Evolutionary conservation across 192 early-diverging fungal species (phyloP).

Genomic region (Coemansia sp.): DNA sequence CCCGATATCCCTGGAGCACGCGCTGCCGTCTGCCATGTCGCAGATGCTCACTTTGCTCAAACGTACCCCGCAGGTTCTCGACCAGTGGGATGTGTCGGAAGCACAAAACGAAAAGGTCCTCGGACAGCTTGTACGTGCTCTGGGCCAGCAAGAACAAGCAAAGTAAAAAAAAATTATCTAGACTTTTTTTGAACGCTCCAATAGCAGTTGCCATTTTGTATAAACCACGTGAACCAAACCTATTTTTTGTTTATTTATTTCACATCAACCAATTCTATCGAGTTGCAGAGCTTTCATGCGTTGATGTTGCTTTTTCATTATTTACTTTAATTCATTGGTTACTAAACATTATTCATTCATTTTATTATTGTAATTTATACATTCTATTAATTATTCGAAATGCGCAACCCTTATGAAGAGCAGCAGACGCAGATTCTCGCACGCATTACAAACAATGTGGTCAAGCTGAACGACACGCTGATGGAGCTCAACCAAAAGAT

Average conservation of each 20-base stretch:
- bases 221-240: no score
- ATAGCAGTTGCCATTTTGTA: no score
- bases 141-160: conserved; percentile 26
- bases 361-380: not conserved
- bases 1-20: conserved; percentile 36
- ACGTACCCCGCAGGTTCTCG: conserved; percentile 30
- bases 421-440: conserved; percentile 51
- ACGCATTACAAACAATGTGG: conserved; percentile 50
- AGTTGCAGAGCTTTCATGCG: no score
- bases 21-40: conserved; percentile 35
- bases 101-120: conserved; percentile 40
- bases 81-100: conserved; percentile 43
- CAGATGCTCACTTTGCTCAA: conserved; percentile 44
- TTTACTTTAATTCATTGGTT: no score
- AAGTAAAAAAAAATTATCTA: not conserved
- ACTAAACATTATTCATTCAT: not conserved
- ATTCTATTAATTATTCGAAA: conserved; percentile 4
- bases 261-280: no score
- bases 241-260: no score
- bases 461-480: conserved; percentile 49
- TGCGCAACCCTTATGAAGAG: conserved; percentile 52
- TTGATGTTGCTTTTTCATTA: no score
- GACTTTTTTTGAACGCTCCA: not conserved
- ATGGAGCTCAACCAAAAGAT: conserved; percentile 50
- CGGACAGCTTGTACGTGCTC: conserved; percentile 12